Evolutionary conservation across 176 grass and related monocot genomes (phyloP).

Genomic region (Phoenix roebelenii): DNA sequence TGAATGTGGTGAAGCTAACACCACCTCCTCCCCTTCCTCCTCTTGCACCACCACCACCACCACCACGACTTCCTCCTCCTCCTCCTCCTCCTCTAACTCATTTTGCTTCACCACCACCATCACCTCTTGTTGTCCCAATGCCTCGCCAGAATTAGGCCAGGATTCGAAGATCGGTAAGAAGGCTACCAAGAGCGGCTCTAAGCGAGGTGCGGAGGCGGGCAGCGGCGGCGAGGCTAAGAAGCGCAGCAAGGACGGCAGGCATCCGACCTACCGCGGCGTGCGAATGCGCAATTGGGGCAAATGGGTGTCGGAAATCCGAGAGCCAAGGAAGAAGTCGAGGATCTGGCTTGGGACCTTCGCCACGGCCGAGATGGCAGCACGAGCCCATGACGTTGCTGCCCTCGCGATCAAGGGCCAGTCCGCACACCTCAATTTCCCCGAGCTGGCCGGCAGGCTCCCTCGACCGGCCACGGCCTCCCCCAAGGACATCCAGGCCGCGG

Average conservation of each 20-base stretch:
- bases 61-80: slow-evolving; percentile 22
- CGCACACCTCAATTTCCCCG: slow-evolving; percentile 76
- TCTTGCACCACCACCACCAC: slow-evolving; percentile 18
- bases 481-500: slow-evolving; percentile 77
- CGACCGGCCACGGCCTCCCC: slow-evolving; percentile 50
- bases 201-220: slow-evolving; percentile 21
- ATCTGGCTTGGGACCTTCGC: slow-evolving; percentile 90
- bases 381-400: slow-evolving; percentile 74
- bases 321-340: slow-evolving; percentile 79
- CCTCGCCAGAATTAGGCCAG: neutral
- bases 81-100: slow-evolving; percentile 13
- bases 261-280: slow-evolving; percentile 57
- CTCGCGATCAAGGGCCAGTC: slow-evolving; percentile 59
- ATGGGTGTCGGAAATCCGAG: slow-evolving; percentile 90
- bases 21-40: slow-evolving; percentile 18
- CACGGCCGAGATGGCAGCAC: slow-evolving; percentile 64
- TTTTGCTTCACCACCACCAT: slow-evolving; percentile 24
- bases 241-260: slow-evolving; percentile 37
- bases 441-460: slow-evolving; percentile 43
- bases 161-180: slow-evolving; percentile 1
- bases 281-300: slow-evolving; percentile 76
- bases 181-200: slow-evolving; percentile 2
- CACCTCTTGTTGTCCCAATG: slow-evolving; percentile 25
- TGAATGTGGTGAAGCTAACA: slow-evolving; percentile 35
- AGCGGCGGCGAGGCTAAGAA: slow-evolving; percentile 14